Conservation (phyloP, 2,329 filamentous ascomycete genomes). For the Exophiala aquamarina region DNA sequence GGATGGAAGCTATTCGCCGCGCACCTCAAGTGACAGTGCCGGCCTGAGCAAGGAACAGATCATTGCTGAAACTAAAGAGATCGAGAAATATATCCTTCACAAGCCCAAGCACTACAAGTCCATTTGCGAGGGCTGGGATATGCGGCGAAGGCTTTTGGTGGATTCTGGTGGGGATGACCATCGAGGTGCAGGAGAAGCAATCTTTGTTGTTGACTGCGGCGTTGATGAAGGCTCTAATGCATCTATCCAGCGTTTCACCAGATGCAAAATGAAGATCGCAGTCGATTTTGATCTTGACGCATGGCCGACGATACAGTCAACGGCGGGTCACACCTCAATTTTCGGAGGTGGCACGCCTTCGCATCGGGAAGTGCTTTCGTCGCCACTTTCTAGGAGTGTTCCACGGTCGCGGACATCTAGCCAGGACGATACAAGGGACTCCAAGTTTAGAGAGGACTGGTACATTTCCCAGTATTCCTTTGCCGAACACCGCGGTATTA, state of each 20-base stretch:
- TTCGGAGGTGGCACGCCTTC: conserved; percentile 46
- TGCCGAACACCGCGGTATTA: conserved; percentile 57
- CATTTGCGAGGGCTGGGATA: conserved; percentile 84
- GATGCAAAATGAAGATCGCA: conserved; percentile 46
- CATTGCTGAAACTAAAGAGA: conserved; percentile 73
- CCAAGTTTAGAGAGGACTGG: conserved; percentile 63
- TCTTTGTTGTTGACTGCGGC: conserved; percentile 74
- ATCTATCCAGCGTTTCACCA: conserved; percentile 58
- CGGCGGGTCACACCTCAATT: conserved; percentile 41
- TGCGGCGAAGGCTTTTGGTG: conserved; percentile 79
- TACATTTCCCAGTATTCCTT: conserved; percentile 61
- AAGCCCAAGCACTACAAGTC: conserved; percentile 77
- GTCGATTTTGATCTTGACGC: conserved; percentile 27
- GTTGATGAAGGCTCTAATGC: conserved; percentile 58
- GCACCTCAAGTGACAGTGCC: conserved; percentile 73
- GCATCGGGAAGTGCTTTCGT: conserved; percentile 16
- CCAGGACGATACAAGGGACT: conserved; percentile 33
- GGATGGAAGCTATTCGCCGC: conserved; percentile 76
- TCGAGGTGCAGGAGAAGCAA: conserved; percentile 71
- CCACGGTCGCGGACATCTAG: conserved; percentile 36
- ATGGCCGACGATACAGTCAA: conserved; percentile 26
- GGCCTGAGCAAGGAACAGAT: conserved; percentile 69
- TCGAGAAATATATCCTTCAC: conserved; percentile 71
- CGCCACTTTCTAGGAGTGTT: conserved; percentile 27
- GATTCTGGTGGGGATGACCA: conserved; percentile 84